These are phyloP conservation scores for Nakazawaea populi DNA, from an alignment of 805 yeast species.

Conservation along the genomic window DNA sequence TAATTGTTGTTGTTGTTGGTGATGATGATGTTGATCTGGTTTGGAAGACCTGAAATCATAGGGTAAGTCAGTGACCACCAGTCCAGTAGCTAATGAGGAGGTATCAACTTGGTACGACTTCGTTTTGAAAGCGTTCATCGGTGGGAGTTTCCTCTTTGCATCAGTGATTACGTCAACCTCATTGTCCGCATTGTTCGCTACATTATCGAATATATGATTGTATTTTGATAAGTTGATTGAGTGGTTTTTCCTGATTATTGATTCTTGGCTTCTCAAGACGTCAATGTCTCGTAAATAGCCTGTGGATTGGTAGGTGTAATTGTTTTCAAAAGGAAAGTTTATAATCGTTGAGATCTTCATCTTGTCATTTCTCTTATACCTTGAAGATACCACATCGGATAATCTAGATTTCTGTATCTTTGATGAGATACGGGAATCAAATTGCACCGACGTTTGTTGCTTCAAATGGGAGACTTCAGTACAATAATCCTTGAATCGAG, in stretches of 20 bases:
- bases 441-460: slow-evolving; percentile 1
- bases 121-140: background rate
- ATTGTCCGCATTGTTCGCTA: background rate
- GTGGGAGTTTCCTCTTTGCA: background rate
- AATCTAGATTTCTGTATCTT: slow-evolving; percentile 12
- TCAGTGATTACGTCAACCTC: background rate
- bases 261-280: slow-evolving; percentile 41
- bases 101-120: background rate
- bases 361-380: background rate
- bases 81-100: slow-evolving; percentile 17
- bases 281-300: slow-evolving; percentile 46
- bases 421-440: slow-evolving; percentile 2
- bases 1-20: background rate
- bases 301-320: slow-evolving; percentile 42
- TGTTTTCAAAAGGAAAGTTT: slow-evolving; percentile 48
- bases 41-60: slow-evolving; percentile 11
- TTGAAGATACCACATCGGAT: slow-evolving; percentile 10
- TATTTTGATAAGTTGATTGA: slow-evolving; percentile 10
- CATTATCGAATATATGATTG: slow-evolving; percentile 11
- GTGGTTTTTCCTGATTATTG: slow-evolving; percentile 34
- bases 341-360: slow-evolving; percentile 14
- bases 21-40: background rate
- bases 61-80: slow-evolving; percentile 22
- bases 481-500: slow-evolving; percentile 31
- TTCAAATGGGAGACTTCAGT: slow-evolving; percentile 17